These are phyloP conservation scores for Yamadazyma trypodendri DNA, from an alignment of 1,139 yeast species.

Conservation along the genomic window DNA sequence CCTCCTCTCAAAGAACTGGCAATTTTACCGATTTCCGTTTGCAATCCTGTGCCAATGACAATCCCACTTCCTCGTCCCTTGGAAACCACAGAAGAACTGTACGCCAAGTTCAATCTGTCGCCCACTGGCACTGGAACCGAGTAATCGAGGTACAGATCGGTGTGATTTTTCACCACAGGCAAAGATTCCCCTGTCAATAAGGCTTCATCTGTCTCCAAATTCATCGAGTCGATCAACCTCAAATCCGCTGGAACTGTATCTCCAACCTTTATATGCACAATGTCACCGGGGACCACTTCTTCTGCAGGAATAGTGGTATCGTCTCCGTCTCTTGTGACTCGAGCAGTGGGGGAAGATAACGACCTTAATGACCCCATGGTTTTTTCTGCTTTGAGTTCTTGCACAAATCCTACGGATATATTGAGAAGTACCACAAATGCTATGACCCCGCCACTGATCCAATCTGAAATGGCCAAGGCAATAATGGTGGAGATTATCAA, in stretches of 20 bases:
- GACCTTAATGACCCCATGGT: slow-evolving; percentile 76
- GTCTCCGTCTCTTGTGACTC: slow-evolving; percentile 63
- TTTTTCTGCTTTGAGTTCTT: slow-evolving; percentile 72
- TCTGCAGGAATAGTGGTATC: slow-evolving; percentile 61
- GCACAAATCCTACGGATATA: slow-evolving; percentile 67
- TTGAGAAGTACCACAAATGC: slow-evolving; percentile 68
- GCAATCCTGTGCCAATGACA: slow-evolving; percentile 63
- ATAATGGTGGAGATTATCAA: slow-evolving; percentile 72
- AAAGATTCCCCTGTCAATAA: slow-evolving; percentile 80
- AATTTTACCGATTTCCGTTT: slow-evolving; percentile 76
- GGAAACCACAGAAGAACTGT: slow-evolving; percentile 66
- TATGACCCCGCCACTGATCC: slow-evolving; percentile 84
- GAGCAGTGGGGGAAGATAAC: slow-evolving; percentile 71
- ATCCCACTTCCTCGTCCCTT: slow-evolving; percentile 79
- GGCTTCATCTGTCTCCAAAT: slow-evolving; percentile 81
- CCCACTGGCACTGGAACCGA: slow-evolving; percentile 52
- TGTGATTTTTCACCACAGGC: slow-evolving; percentile 62
- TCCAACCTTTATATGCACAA: slow-evolving; percentile 65
- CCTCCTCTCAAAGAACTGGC: slow-evolving; percentile 57
- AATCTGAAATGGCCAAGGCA: slow-evolving; percentile 72
- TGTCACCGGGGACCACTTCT: slow-evolving; percentile 78
- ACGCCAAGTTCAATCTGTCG: slow-evolving; percentile 74
- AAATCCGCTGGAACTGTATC: slow-evolving; percentile 81
- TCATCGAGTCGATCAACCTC: slow-evolving; percentile 58
- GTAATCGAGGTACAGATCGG: slow-evolving; percentile 37